Evolutionary conservation across 805 yeast species (phyloP), one percentile per base, ranked within the genome.

Genomic region (Monosporozyma unispora): DNA sequence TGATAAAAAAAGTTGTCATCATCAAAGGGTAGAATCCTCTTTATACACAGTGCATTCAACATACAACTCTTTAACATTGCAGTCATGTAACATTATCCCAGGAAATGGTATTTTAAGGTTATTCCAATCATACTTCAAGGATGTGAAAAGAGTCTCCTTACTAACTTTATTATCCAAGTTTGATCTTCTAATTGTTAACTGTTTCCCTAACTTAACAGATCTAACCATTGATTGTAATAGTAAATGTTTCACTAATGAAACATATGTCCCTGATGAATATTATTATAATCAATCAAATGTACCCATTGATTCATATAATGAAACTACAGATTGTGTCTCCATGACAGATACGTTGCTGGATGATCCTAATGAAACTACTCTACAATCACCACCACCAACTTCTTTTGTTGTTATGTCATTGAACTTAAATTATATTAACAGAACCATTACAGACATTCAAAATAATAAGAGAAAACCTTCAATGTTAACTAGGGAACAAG

Each of bases 211-310:
- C 1, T 58, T 79, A 23, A 52, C 65, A 6, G 62, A 67, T 11
- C 52, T 80, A 21, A 63, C 69, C 9, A 60, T 80, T 12, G 84
- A 80, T 56, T 59, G 80, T 40, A 68, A 69, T 51, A 78, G 83
- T 31, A 65, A 64, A 23, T 70, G 79, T 12, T 80, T 72, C 47
- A 52, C 50, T 1, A 49, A 58, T 27, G 57, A 58, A 42, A 35
- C 45, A 12, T 46, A 57, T 8, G 66, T 59, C 6, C 49, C 51
- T 35, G 64, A 58, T 25, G 50, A 49, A 6, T 63, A 63, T 43
- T 64, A 62, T 45, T 58, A 56, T 41, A 49, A 54, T 12, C 44
- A 48, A 19, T 25, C 33, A 4, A 19, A 14, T 19, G 33, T 23
- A 10, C 21, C 38, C 7, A 4, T 10, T 16, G 53, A 50, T 12